phyloP scores from a whole-genome alignment of 805 yeast genomes.

The Brettanomyces bruxellensis region DNA sequence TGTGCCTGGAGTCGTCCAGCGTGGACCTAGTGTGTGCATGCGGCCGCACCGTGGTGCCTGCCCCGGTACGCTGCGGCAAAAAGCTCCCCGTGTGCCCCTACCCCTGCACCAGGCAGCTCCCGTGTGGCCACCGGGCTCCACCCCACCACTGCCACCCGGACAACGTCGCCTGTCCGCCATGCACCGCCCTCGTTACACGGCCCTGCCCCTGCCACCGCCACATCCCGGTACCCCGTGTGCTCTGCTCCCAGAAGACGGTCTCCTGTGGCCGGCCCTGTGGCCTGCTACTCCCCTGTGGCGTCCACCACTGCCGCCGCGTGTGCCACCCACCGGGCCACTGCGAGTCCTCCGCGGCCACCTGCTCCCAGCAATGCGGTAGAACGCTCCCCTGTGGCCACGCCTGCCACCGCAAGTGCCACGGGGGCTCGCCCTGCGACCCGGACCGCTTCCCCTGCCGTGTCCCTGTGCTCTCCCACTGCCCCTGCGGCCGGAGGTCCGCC shows the following conservation, averaged over 20 bases:
- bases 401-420: conserved; percentile 61
- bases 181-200: conserved; percentile 39
- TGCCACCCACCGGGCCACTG: conserved; percentile 59
- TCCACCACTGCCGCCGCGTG: conserved; percentile 40
- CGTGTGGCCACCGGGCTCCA: conserved; percentile 68
- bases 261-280: conserved; percentile 66
- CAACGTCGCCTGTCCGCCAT: conserved; percentile 59
- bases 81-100: conserved; percentile 52
- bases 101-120: conserved; percentile 47
- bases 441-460: conserved; percentile 45
- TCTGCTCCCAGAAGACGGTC: conserved; percentile 59
- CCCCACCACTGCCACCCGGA: conserved; percentile 69
- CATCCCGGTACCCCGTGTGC: conserved; percentile 43
- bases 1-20: conserved; percentile 72
- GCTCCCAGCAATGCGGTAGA: conserved; percentile 52
- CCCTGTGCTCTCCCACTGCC: conserved; percentile 43
- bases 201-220: conserved; percentile 23
- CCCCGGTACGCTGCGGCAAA: conserved; percentile 84
- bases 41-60: conserved; percentile 67
- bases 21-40: conserved; percentile 76
- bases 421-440: conserved; percentile 36
- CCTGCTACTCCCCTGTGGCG: conserved; percentile 35
- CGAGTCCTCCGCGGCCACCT: conserved; percentile 29
- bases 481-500: conserved; percentile 49
- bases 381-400: conserved; percentile 58